Evolutionary conservation across 352 stramenopile genomes (phyloP), one percentile per base, ranked within the genome.

Genomic region (Phytophthora idaei): DNA sequence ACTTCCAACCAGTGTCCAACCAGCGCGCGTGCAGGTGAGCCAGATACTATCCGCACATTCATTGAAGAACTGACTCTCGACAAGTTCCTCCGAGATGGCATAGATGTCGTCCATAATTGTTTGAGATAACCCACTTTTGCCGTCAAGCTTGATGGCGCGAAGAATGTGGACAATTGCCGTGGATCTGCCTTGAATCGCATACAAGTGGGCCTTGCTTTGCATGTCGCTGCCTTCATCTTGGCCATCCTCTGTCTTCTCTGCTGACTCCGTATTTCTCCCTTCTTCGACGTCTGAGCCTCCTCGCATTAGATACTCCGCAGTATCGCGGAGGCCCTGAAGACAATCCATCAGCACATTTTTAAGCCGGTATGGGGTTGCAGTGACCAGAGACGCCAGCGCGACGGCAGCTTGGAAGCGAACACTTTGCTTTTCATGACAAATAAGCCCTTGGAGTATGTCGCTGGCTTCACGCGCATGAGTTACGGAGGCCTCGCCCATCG

Each of bases 11-110:
- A 96, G 46, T 5, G 75, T 89, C 89, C 89, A 96, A 14, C 89
- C 89, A 50, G 85, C 89, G 14, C 89, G 87, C 5, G 89, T 96
- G 57, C 87, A 96, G 10, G 89, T 96, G 34, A 96, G 69, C 89
- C 89, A 96, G 32, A 95, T 83, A 55, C 87, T 93, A 61, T 96
- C 89, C 3, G 75, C 70, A 58, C 82, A 93, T 25, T 83, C 77
- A 59, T 87, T 83, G 21, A 87, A 65, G 52, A 93, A 95, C 58
- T 96, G 89, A 46, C 82, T 93, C 45, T 89, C 83, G 9, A 96
- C 71, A 39, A 96, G 79, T 47, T 82, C 71, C 53, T 91, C 82
- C 1, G 88, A 89, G 15, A 92, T 78, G 31, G 68, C 64, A 47
- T 92, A 83, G 14, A 94, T 80, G 28, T 87, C 83, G 7, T 82